Evolutionary conservation across 495 filamentous ascomycete species (phyloP).

Genomic region (Aspergillus campestris): DNA sequence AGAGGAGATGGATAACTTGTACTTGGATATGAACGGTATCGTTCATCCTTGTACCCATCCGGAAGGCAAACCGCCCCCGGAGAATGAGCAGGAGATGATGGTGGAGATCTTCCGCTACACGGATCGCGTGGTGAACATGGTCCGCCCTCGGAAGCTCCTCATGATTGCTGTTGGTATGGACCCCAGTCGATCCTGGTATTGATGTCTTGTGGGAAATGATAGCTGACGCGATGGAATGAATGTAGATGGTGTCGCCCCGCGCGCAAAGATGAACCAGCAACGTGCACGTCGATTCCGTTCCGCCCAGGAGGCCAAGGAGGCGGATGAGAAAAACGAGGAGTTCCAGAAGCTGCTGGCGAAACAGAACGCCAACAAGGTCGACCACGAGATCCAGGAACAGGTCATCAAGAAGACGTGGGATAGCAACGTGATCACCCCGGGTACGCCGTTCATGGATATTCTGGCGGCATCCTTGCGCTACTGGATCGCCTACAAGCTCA

Average conservation of each 20-base stretch:
- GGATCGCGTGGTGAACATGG: conserved; percentile 96
- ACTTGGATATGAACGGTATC: conserved; percentile 99
- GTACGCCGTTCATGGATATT: conserved; percentile 98
- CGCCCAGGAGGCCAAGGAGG: conserved; percentile 87
- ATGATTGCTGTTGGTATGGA: conserved; percentile 93
- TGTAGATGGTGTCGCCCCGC: conserved; percentile 82
- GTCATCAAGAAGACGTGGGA: conserved; percentile 91
- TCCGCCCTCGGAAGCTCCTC: conserved; percentile 85
- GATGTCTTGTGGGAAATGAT: too few species aligned
- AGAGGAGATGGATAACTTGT: conserved; percentile 96
- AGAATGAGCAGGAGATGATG: conserved; percentile 99
- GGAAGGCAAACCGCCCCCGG: conserved; percentile 82
- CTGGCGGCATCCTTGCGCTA: conserved; percentile 86
- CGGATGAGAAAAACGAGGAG: conserved; percentile 83
- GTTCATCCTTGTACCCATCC: conserved; percentile 98
- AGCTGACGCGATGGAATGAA: conserved; percentile 22
- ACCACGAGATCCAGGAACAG: conserved; percentile 52
- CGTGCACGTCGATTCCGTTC: conserved; percentile 85
- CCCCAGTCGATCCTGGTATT: too few species aligned
- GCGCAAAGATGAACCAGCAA: conserved; percentile 98
- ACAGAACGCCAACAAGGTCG: conserved; percentile 53
- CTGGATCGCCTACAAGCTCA: conserved; percentile 94
- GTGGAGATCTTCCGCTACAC: conserved; percentile 94
- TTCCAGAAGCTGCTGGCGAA: conserved; percentile 68
- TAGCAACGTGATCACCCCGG: conserved; percentile 92